A percentile compares a stretch with the other conserved stretches of the same genome.
These are phyloP conservation scores for Phytopythium helicoides DNA, from an alignment of 352 stramenopile genomes.

Conservation along the genomic window DNA sequence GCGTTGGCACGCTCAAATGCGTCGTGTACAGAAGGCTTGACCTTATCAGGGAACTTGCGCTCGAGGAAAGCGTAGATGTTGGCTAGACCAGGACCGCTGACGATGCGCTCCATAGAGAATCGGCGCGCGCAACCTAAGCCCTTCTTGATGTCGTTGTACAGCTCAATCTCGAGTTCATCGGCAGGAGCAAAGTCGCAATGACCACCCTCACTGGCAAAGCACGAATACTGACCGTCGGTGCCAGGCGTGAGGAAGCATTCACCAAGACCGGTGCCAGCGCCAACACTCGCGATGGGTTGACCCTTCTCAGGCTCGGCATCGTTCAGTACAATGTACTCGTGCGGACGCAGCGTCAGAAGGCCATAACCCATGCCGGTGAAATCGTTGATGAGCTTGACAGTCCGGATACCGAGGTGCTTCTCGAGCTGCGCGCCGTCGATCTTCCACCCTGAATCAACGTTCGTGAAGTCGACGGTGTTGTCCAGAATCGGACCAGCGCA, in stretches of 20 bases:
- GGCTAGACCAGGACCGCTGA: slow-evolving; percentile 92
- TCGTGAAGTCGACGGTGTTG: slow-evolving; percentile 89
- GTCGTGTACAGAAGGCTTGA: slow-evolving; percentile 70
- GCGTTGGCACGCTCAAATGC: slow-evolving; percentile 56
- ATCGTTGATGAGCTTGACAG: slow-evolving; percentile 95
- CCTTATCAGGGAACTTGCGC: slow-evolving; percentile 86
- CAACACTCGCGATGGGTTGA: slow-evolving; percentile 93
- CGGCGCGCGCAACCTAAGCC: slow-evolving; percentile 75
- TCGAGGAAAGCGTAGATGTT: slow-evolving; percentile 96
- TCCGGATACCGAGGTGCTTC: slow-evolving; percentile 74
- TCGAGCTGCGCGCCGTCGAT: slow-evolving; percentile 79
- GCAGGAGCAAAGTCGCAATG: slow-evolving; percentile 94
- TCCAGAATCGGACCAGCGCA: slow-evolving; percentile 78
- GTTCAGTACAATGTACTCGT: slow-evolving; percentile 89
- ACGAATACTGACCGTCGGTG: slow-evolving; percentile 83
- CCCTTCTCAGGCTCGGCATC: slow-evolving; percentile 58
- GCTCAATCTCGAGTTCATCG: slow-evolving; percentile 83
- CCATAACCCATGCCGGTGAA: slow-evolving; percentile 97
- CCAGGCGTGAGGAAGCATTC: slow-evolving; percentile 94
- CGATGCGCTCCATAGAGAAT: slow-evolving; percentile 94
- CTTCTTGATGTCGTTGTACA: slow-evolving; percentile 75
- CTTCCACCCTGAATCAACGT: slow-evolving; percentile 89
- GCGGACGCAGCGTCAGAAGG: slow-evolving; percentile 91
- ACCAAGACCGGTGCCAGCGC: slow-evolving; percentile 94
- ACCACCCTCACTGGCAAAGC: slow-evolving; percentile 92